phyloP scores from a whole-genome alignment of 441 rosid genomes.

The Hypseocharis bilobata region DNA sequence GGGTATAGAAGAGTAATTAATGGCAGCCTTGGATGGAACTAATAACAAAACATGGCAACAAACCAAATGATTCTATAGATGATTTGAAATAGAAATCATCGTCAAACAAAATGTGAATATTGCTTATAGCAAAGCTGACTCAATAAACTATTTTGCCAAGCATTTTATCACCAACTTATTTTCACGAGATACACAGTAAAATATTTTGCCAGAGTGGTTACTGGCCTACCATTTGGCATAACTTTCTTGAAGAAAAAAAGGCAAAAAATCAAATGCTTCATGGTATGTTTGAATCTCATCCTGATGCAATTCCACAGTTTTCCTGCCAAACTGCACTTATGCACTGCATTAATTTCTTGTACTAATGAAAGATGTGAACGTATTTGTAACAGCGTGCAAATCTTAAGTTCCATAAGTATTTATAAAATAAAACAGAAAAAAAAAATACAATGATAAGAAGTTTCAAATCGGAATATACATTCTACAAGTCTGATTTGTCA shows the following conservation, averaged over 20 bases:
- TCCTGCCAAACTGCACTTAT: neutral
- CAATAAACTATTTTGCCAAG: neutral
- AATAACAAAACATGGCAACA: neutral
- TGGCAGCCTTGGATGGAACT: slow-evolving; percentile 8
- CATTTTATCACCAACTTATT: neutral
- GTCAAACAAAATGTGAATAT: neutral
- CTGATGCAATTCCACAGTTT: neutral
- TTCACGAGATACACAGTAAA: no score
- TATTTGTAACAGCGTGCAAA: neutral
- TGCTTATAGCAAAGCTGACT: neutral
- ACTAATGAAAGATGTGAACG: neutral
- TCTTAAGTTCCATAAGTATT: neutral
- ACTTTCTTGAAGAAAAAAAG: neutral
- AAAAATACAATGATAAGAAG: neutral
- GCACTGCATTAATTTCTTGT: slow-evolving; percentile 1
- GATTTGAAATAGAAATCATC: neutral
- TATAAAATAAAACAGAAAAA: neutral
- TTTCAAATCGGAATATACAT: neutral
- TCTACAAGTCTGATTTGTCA: neutral
- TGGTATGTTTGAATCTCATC: neutral
- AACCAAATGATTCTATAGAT: slow-evolving; percentile 14
- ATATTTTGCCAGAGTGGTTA: neutral
- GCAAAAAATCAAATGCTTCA: neutral
- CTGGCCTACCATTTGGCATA: neutral
- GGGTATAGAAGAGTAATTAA: slow-evolving; percentile 13